Evolutionary conservation across 805 yeast genomes (phyloP).

Genomic region (Lipomyces mesembrius): DNA sequence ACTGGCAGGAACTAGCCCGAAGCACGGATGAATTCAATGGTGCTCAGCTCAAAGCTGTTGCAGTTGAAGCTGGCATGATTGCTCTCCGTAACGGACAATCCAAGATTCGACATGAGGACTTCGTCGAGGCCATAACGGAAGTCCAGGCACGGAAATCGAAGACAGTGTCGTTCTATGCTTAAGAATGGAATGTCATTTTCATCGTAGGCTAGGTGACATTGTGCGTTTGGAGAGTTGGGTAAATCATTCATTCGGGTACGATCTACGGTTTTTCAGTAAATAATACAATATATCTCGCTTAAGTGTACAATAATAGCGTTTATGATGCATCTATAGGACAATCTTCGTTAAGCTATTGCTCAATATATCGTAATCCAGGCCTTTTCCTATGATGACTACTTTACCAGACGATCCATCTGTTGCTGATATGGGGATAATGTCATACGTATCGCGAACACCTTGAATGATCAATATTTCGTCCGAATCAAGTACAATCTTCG

Average conservation of each 20-base stretch:
- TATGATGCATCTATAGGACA: neutral
- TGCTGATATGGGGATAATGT: constrained; percentile 56
- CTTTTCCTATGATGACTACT: constrained; percentile 77
- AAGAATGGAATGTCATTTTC: constrained; percentile 23
- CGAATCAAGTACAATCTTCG: constrained; percentile 58
- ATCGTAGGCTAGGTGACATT: neutral
- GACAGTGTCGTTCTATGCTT: constrained; percentile 95
- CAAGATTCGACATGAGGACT: constrained; percentile 92
- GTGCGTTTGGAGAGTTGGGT: neutral
- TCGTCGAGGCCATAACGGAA: constrained; percentile 96
- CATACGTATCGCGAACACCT: constrained; percentile 93
- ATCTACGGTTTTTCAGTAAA: too few species aligned
- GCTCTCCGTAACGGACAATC: constrained; percentile 94
- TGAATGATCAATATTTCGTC: constrained; percentile 67
- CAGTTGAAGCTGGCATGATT: constrained; percentile 99
- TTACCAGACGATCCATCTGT: constrained; percentile 51
- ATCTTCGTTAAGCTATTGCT: neutral
- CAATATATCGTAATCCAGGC: constrained; percentile 47
- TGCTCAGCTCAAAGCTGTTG: constrained; percentile 97
- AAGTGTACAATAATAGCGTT: neutral
- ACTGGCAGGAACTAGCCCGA: constrained; percentile 98
- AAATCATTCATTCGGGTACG: neutral
- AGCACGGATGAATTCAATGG: constrained; percentile 99
- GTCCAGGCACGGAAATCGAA: constrained; percentile 97
- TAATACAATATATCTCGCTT: neutral